Conservation (phyloP, 2,329 filamentous ascomycete genomes). For the Aspergillus melleus region DNA sequence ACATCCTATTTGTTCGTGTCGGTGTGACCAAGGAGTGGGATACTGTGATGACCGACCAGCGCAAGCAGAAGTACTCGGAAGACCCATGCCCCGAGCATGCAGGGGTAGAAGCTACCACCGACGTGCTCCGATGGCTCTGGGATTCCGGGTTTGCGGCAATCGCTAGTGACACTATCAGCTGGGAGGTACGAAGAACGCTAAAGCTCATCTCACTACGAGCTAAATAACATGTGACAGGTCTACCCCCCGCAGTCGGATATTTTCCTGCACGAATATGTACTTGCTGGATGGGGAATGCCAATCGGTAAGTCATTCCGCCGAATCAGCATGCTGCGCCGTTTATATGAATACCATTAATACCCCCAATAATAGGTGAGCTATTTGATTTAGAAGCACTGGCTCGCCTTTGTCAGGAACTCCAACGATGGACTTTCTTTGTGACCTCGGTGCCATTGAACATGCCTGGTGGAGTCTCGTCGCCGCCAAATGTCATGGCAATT, state of each 20-base stretch:
- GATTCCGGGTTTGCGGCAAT: constrained; percentile 58
- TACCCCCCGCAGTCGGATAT: constrained; percentile 44
- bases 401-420: constrained; percentile 34
- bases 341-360: not conserved
- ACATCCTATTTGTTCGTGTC: constrained; percentile 54
- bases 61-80: constrained; percentile 32
- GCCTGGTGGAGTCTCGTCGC: constrained; percentile 48
- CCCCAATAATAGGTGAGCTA: constrained; percentile 39
- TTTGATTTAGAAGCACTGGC: constrained; percentile 49
- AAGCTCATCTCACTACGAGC: not conserved
- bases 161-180: constrained; percentile 57
- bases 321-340: not conserved
- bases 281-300: constrained; percentile 54
- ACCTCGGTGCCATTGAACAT: constrained; percentile 52
- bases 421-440: constrained; percentile 53
- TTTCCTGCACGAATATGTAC: constrained; percentile 50
- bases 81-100: constrained; percentile 44
- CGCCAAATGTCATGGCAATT: constrained; percentile 48
- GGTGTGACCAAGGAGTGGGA: constrained; percentile 46
- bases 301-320: constrained; percentile 38
- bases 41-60: constrained; percentile 34
- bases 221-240: constrained; percentile 29
- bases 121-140: constrained; percentile 60
- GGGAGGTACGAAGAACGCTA: constrained; percentile 45
- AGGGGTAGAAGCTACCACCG: constrained; percentile 52